Base-by-base conservation (phyloP, 2,329 filamentous ascomycete genomes). In the Macrophomina phaseolina region DNA sequence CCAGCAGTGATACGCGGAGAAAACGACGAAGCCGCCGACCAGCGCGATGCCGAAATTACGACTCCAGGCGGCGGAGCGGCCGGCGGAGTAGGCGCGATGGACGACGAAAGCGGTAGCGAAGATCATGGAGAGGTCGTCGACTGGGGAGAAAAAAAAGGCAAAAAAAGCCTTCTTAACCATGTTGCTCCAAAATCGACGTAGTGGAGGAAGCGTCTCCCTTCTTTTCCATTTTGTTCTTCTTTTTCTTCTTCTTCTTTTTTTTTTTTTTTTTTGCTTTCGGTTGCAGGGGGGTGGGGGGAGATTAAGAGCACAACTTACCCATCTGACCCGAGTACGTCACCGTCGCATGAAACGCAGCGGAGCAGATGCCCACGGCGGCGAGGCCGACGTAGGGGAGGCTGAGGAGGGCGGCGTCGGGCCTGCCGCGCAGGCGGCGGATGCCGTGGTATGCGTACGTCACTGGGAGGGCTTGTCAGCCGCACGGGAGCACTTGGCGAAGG, bases 121-220 rank as follows among this genome's bases (percentile, higher is more conserved):
- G 36, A 87, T 81, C 86, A 87, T 88, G 64, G 84, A 84, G n/a
- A 88, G 76, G 70, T 89, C 86, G 70, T 88, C 86, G 69, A 80
- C 81, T 76, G 51, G 5, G 28, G 3, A 38, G 46, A n/a, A 6
- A 5, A 23, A 23, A 23, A 3, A 1, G 2, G 3, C 2, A 23
- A 23, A 23, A 23, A 23, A 23, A 3, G 23, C 23, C 23, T 23
- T 23, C 23, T 23, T 23, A 23, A 23, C 23, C 23, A 23, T 23
- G 23, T 23, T 23, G 23, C 23, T 23, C 23, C 23, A 1, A 23
- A 23, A 23, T 23, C 3, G 23, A 23, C 23, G 23, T 23, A 23
- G 23, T 3, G 23, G 23, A 23, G 23, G 23, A 23, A 23, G 23
- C 23, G 23, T 23, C 23, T 23, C 23, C 23, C 1, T 23, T 18